Base-by-base conservation (phyloP, 169 alveolate genomes). In the Neospora caninum region DNA sequence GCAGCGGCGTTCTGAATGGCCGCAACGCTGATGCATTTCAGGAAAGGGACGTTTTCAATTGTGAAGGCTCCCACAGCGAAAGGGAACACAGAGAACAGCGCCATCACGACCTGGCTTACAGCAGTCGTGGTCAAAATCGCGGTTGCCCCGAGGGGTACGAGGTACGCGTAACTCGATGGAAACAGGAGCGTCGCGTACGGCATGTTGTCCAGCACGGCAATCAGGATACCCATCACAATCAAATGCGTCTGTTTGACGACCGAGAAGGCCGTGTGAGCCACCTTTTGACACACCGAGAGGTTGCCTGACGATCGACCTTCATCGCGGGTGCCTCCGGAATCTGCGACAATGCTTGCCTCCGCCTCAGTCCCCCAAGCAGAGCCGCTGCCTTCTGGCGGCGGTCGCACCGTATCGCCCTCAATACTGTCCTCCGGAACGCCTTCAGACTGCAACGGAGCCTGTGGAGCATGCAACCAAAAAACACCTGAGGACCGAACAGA, bases 161-260 rank as follows among this genome's bases (percentile, higher is more conserved):
- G 73, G 64, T 67, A 67, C 34, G 91, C 80, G 45, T 86, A 78
- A 9, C 38, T 31, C 34, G 70, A 43, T 6, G 91, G 91, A 39
- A 86, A 86, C 49, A 86, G 78, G 2, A 86, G 78, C 25, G 49
- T n/a, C 45, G 80, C 73, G 49, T 86, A 86, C 43, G 91, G 91
- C 91, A 86, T 39, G 78, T 86, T 86, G 91, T 86, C 91, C 80
- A 86, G 78, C 31, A 86, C 78, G 31, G 80, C 91, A 25, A 86
- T 69, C 70, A 42, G 67, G 41, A 82, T 41, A 0, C 89, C 89
- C 89, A 82, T 39, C 49, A 82, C 36, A 20, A 82, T 29, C 70
- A 82, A 1, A 27, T 82, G 89, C 42, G 67, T 20, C 89, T 82
- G 89, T 1, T 42, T 20, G 13, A 82, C 49, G 0, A 82, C 45